Conservation (phyloP, 202 grass and related monocot genomes). For the Carex sylvatica region DNA sequence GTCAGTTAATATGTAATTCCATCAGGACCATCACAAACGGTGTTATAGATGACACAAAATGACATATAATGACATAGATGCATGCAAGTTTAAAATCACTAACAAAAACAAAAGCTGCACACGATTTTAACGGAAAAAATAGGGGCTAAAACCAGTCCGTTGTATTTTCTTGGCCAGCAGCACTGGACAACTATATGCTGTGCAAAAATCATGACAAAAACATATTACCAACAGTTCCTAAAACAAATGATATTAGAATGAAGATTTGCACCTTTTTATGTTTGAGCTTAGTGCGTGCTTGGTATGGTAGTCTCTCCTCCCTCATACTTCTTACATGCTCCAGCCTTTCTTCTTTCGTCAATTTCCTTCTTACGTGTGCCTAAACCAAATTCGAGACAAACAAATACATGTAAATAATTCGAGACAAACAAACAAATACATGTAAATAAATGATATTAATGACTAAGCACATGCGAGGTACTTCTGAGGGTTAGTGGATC, state of each 20-base stretch:
- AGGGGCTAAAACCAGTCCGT: not conserved
- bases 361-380: constrained; percentile 64
- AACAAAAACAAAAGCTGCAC: not conserved
- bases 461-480: not conserved
- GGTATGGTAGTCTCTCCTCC: constrained; percentile 77
- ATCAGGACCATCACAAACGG: not conserved
- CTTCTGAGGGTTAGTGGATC: not conserved
- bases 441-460: not conserved
- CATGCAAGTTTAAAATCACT: constrained; percentile 6
- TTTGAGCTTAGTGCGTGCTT: constrained; percentile 50
- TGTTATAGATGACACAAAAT: not conserved
- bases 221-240: not conserved
- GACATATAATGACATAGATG: not conserved
- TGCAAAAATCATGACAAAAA: not conserved
- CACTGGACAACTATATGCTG: not conserved
- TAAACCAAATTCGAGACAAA: constrained; percentile 18
- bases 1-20: not conserved
- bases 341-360: constrained; percentile 70
- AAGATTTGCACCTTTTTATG: constrained; percentile 65
- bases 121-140: not conserved
- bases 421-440: not conserved
- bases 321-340: constrained; percentile 67
- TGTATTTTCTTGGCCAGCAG: not conserved
- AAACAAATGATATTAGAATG: not conserved
- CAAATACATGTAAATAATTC: not conserved